Evolutionary conservation across 2,329 filamentous ascomycete genomes (phyloP).

Genomic region (Pseudogymnoascus sp.): DNA sequence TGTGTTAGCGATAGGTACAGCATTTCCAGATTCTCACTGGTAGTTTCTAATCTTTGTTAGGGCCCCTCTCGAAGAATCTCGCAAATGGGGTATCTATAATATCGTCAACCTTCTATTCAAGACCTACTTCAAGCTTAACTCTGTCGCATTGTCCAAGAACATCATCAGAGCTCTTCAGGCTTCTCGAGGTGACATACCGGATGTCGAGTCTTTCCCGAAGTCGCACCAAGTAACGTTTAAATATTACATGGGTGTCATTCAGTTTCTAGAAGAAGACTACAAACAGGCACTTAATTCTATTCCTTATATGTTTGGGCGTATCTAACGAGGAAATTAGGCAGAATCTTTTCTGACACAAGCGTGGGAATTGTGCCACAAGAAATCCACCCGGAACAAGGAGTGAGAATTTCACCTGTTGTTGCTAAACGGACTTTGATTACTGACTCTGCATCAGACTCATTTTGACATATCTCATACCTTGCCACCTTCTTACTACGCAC

Average conservation of each 20-base stretch:
- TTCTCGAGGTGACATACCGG: conserved; percentile 69
- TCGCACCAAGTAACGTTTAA: conserved; percentile 92
- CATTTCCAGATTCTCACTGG: neutral
- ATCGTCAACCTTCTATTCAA: conserved; percentile 94
- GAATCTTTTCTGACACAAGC: conserved; percentile 74
- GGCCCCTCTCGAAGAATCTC: conserved; percentile 74
- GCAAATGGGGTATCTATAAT: conserved; percentile 97
- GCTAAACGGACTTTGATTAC: conserved; percentile 9
- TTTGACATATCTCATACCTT: conserved; percentile 88
- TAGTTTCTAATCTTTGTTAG: conserved; percentile 35
- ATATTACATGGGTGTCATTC: conserved; percentile 90
- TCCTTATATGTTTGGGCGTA: neutral
- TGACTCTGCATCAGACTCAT: conserved; percentile 54
- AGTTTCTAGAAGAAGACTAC: conserved; percentile 92
- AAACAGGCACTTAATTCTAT: conserved; percentile 45
- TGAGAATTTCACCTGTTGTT: conserved; percentile 34
- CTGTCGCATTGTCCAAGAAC: conserved; percentile 80
- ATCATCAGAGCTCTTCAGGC: conserved; percentile 77
- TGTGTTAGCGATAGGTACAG: conserved; percentile 79
- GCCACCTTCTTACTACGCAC: conserved; percentile 79
- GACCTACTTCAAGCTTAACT: conserved; percentile 94
- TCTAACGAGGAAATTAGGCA: conserved; percentile 41
- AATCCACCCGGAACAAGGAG: conserved; percentile 70
- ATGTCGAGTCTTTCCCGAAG: conserved; percentile 69
- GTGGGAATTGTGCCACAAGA: conserved; percentile 69